Evolutionary conservation across 257 asterid species (phyloP).

Genomic region (Coffea canephora): DNA sequence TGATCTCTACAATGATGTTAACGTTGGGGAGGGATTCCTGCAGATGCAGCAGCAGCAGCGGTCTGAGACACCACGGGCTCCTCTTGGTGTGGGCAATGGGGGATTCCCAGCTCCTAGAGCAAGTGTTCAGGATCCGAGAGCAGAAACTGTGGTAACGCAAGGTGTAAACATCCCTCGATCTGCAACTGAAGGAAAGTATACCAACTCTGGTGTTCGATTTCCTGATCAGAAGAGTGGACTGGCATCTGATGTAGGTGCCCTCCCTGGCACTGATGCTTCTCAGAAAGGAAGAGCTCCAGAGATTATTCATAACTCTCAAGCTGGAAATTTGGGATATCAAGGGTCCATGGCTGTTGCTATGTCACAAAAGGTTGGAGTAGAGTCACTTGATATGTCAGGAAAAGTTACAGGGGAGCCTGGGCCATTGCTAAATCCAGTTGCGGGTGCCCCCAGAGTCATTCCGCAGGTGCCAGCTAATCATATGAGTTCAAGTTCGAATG

Average conservation of each 20-base stretch:
- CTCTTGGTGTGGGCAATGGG: conserved; percentile 42
- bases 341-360: conserved; percentile 31
- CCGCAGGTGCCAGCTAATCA: conserved; percentile 43
- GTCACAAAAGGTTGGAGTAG: conserved; percentile 41
- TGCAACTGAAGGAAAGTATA: conserved; percentile 45
- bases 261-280: conserved; percentile 22
- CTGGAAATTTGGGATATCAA: conserved; percentile 54
- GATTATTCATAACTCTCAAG: conserved; percentile 44
- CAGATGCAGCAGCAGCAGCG: conserved; percentile 48
- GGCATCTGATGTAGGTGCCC: conserved; percentile 36
- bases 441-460: conserved; percentile 45
- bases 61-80: conserved; percentile 45
- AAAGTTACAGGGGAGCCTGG: conserved; percentile 45
- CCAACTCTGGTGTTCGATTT: conserved; percentile 32
- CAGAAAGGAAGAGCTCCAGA: conserved; percentile 23
- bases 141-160: conserved; percentile 37
- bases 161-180: conserved; percentile 41
- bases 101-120: conserved; percentile 48
- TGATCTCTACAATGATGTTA: conserved; percentile 57
- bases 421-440: conserved; percentile 37
- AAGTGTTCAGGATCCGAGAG: conserved; percentile 37
- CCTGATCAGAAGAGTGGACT: conserved; percentile 50
- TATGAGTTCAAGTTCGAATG: conserved; percentile 35
- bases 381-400: conserved; percentile 34
- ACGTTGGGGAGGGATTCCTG: conserved; percentile 50